Evolutionary conservation across 176 grass and related monocot species (phyloP).

Genomic region (Oryza rufipogon): DNA sequence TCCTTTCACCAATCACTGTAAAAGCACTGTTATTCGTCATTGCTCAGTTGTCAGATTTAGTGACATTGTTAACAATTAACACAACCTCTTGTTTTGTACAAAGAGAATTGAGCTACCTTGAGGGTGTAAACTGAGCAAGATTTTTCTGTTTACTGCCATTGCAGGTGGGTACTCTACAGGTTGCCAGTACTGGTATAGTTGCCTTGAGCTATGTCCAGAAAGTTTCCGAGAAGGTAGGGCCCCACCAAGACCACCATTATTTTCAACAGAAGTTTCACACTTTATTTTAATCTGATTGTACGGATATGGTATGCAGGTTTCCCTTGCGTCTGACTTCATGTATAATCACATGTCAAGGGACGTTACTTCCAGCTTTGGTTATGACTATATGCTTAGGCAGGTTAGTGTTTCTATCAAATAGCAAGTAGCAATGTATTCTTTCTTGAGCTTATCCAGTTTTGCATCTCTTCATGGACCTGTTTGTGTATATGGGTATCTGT

Average conservation of each 20-base stretch:
- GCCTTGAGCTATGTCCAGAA: conserved; percentile 98
- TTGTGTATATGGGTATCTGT: conserved; percentile 3
- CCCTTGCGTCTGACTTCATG: conserved; percentile 96
- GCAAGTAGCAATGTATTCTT: conserved; percentile 15
- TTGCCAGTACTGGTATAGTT: conserved; percentile 95
- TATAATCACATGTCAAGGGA: conserved; percentile 97
- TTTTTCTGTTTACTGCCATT: conserved; percentile 36
- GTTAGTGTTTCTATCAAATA: conserved; percentile 40
- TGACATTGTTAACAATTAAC: neutral
- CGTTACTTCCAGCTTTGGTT: conserved; percentile 91
- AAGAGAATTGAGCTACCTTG: conserved; percentile 18
- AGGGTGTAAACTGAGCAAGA: conserved; percentile 2
- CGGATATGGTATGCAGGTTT: conserved; percentile 62
- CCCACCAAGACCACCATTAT: conserved; percentile 4
- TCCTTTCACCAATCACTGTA: conserved; percentile 1
- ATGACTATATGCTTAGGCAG: conserved; percentile 98
- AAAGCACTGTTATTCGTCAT: neutral
- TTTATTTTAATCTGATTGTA: conserved; percentile 30
- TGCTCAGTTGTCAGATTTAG: conserved; percentile 7
- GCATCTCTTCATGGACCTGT: conserved; percentile 8
- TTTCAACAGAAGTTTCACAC: neutral
- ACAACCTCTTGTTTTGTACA: neutral
- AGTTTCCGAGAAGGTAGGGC: conserved; percentile 88
- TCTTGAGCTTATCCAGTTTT: conserved; percentile 24
- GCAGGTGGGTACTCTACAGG: conserved; percentile 90